These are phyloP conservation scores for Xerocomus potaroensis DNA, from an alignment of 768 basidiomycete species.

Conservation along the genomic window DNA sequence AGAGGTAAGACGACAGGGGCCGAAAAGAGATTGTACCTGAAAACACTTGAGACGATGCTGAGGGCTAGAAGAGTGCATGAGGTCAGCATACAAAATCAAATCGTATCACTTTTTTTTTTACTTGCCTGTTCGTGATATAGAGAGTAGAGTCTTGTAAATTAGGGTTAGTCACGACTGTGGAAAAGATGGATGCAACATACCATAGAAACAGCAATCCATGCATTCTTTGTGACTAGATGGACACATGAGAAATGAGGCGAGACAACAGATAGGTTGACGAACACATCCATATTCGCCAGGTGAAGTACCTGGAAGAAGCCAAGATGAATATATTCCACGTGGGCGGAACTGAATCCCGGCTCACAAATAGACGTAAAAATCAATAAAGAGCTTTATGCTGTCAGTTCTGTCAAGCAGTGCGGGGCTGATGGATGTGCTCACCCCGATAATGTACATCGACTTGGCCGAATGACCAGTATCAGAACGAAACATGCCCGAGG, in stretches of 20 bases:
- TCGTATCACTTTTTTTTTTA: no score
- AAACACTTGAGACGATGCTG: conserved; percentile 10
- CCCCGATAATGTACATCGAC: conserved; percentile 22
- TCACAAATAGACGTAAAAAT: conserved; percentile 26
- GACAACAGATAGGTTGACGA: not conserved
- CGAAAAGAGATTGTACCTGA: conserved; percentile 11
- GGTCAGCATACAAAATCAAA: no score
- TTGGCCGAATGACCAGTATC: conserved; percentile 1
- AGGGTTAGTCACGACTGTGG: not conserved
- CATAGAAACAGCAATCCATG: conserved; percentile 19
- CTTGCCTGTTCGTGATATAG: conserved; percentile 20
- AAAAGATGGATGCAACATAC: not conserved
- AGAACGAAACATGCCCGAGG: not conserved
- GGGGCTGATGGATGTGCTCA: conserved; percentile 4
- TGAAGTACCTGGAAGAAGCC: conserved; percentile 21
- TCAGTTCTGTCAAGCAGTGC: not conserved
- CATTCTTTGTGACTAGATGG: conserved; percentile 13
- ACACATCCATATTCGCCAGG: conserved; percentile 30
- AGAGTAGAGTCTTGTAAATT: conserved; percentile 4
- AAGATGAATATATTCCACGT: not conserved
- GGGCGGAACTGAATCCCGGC: not conserved
- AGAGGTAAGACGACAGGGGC: not conserved
- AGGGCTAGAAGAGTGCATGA: conserved; percentile 12
- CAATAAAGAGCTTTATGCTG: conserved; percentile 17
- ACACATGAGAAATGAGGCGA: not conserved